Evolutionary conservation across 2,329 filamentous ascomycete species (phyloP), one percentile per base, ranked within the genome.

Genomic region (Colletotrichum tofieldiae): DNA sequence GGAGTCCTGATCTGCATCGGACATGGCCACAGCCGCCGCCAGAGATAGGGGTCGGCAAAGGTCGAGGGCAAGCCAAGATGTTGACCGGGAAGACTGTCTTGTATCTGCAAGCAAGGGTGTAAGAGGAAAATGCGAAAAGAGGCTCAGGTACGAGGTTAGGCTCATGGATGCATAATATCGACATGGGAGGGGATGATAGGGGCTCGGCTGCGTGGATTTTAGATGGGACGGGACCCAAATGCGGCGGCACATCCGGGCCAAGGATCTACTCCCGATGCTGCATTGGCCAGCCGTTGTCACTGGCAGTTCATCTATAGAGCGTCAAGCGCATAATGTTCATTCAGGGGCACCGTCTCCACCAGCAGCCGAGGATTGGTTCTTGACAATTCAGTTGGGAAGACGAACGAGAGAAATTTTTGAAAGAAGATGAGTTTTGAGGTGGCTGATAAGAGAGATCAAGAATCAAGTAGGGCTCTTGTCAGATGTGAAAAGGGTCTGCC

Each of bases 191-290:
- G 59, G 65, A 63, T 47, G 65, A 70, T 29, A 52, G 67, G 67
- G 39, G 43, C 37, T 45, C 11, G 54, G 20, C 20, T 54, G 32
- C 20, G 39, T 43, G 32, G 45, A 51, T 39, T 32, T 12, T 52
- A 54, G 49, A 54, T 37, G 47, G 56, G 26, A 45, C 35, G 37
- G 29, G 35, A 35, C 37, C 39, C 29, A 37, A 51, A 58, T 23
- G 49, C 23, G 26, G 49, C 58, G 29, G 58, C n/a, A n/a, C 65
- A 67, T 55, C 58, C 67, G 37, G 26, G 67, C 63, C 67, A 70
- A 69, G 67, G 67, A 67, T 70, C 67, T 62, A 70, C 67, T 58
- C 63, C 62, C 62, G 67, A 49, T 61, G 55, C 62, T 54, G 62
- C 67, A 67, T 52, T 66, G 67, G 9, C 47, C 67, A 66, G 39